Conservation (phyloP, 2,329 filamentous ascomycete species). For the Elsinoe necatrix region DNA sequence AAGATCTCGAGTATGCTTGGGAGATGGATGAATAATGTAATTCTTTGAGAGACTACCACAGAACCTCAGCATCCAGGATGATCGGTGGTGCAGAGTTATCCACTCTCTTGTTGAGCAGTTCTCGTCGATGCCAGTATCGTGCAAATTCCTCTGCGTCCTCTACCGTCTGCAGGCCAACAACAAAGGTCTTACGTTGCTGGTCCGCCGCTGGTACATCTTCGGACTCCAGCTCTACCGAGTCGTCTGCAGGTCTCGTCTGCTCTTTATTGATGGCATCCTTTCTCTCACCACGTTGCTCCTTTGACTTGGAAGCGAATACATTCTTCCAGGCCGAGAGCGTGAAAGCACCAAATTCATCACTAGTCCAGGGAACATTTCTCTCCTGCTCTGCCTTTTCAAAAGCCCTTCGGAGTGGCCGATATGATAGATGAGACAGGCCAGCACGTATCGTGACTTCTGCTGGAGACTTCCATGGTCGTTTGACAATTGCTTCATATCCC, state of each 20-base stretch:
- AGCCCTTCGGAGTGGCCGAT: constrained; percentile 21
- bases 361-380: constrained; percentile 20
- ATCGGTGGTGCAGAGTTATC: constrained; percentile 29
- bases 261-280: neutral
- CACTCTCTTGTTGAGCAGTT: constrained; percentile 30
- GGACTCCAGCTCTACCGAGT: constrained; percentile 27
- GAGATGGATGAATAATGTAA: constrained; percentile 73
- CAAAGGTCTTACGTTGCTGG: constrained; percentile 24
- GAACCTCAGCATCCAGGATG: constrained; percentile 39
- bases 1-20: constrained; percentile 83
- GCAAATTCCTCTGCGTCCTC: constrained; percentile 47
- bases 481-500: constrained; percentile 26
- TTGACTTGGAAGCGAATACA: constrained; percentile 14
- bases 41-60: constrained; percentile 36
- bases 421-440: constrained; percentile 26
- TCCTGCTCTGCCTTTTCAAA: constrained; percentile 22
- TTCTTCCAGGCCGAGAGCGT: neutral
- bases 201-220: constrained; percentile 31
- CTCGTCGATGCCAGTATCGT: constrained; percentile 44
- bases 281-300: constrained; percentile 10
- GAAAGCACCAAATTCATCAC: neutral
- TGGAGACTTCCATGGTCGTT: constrained; percentile 24
- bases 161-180: constrained; percentile 49
- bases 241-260: constrained; percentile 3
- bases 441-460: constrained; percentile 29